Conservation (phyloP, 306 rosid genomes). For the Cucumis hystrix region DNA sequence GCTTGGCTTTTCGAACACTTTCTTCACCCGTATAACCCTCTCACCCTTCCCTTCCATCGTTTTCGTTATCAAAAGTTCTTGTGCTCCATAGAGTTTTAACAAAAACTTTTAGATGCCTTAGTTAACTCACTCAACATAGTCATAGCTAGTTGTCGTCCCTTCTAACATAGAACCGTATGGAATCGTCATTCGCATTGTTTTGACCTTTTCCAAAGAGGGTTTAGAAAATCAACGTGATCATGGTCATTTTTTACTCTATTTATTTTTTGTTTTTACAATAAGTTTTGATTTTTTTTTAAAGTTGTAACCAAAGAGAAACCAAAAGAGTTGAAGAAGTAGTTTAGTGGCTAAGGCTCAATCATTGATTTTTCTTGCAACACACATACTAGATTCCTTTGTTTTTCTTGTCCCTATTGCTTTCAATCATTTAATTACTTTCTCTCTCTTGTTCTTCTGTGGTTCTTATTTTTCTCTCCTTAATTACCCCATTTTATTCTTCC, state of each 20-base stretch:
- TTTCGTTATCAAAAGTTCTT: not conserved
- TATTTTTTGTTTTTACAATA: no score
- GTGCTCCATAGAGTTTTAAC: not conserved
- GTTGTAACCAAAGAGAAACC: not conserved
- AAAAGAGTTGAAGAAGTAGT: not conserved
- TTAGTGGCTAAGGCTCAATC: conserved; percentile 12
- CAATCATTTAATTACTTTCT: conserved; percentile 22
- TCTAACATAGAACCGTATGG: not conserved
- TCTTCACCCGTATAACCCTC: conserved; percentile 66
- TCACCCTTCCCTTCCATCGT: not conserved
- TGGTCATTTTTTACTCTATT: no score
- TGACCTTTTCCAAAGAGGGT: not conserved
- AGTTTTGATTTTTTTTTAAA: no score
- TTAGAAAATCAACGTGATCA: no score
- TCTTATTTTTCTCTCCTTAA: conserved; percentile 15
- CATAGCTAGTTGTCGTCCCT: no score
- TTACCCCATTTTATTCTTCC: conserved; percentile 13
- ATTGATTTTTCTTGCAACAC: conserved; percentile 7
- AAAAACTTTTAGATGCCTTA: not conserved
- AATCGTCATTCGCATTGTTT: not conserved
- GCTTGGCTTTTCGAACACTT: conserved; percentile 99
- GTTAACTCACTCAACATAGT: no score
- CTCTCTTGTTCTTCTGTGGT: conserved; percentile 11
- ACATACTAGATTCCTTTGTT: conserved; percentile 31
- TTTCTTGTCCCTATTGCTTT: conserved; percentile 27